Base-by-base conservation (phyloP, 352 stramenopile species). In the Phytopythium kandeliae region DNA sequence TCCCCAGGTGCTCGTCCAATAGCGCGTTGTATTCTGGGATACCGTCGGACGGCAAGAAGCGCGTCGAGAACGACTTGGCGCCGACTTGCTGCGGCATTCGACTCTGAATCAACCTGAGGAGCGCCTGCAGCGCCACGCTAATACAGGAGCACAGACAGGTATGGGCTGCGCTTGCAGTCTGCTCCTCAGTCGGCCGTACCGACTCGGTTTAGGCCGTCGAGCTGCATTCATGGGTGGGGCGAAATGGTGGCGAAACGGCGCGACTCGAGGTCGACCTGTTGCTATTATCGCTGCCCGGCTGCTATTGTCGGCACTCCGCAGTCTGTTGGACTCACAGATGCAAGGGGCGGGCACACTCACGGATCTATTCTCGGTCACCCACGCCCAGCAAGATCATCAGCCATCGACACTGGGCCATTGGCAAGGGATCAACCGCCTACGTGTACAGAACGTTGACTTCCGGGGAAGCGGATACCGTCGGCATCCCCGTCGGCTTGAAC, bases 11-110 rank as follows among this genome's bases (percentile, higher is more conserved):
- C 21, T 36, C 49, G 54, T 90, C 76, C 33, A 90, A 59, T 31
- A 90, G 52, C 26, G 79, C 79, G 44, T 90, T 90, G 50, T 88
- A 90, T 43, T 63, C 67, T 10, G 79, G 76, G 48, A 90, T 90
- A 16, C 72, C 68, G 57, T 86, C 78, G 2, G 65, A 78, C 30
- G 76, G 43, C 34, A 88, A 55, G 62, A 88, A 86, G 15, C 76
- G 62, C 45, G 78, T 90, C 28, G 71, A 85, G 48, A 88, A 90
- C 35, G 37, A 8, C 25, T 47, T 47, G 15, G 25, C 26, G 19
- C 12, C 26, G n/a, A n/a, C 26, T 24, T 24, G 28, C 26, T 51
- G 40, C 19, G 52, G 41, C 55, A 61, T 62, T 37, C 16, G 35
- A n/a, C n/a, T n/a, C n/a, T n/a, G n/a, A n/a, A n/a, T n/a, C n/a